Conservation (phyloP, 345 rosid species). For the Fremontodendron californicum region DNA sequence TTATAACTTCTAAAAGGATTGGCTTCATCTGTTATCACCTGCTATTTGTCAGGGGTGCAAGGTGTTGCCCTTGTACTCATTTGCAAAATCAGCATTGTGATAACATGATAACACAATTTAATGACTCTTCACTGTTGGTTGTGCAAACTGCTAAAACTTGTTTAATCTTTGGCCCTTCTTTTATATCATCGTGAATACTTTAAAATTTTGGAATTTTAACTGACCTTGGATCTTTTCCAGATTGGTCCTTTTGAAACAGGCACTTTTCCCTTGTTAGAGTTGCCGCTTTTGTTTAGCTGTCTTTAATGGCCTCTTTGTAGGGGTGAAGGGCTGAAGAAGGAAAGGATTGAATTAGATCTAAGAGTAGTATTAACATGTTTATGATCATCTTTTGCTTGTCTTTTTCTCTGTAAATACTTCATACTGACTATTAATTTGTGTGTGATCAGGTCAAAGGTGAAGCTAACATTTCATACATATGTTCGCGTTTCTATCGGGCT, state of each 20-base stretch:
- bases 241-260: background rate
- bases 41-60: background rate
- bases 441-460: slow-evolving; percentile 62
- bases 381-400: background rate
- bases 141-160: too few relatives aligned
- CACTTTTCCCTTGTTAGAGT: background rate
- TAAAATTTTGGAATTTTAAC: background rate
- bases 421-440: background rate
- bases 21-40: background rate
- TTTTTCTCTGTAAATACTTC: background rate
- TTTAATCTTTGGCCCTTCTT: background rate
- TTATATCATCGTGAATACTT: background rate
- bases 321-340: background rate
- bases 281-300: background rate
- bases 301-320: background rate
- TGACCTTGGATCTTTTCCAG: background rate
- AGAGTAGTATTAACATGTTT: background rate
- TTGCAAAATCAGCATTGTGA: background rate
- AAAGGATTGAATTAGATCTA: background rate
- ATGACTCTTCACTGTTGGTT: background rate
- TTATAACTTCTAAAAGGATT: background rate
- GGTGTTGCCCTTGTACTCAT: background rate
- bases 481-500: slow-evolving; percentile 70
- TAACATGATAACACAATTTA: background rate
- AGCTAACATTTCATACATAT: slow-evolving; percentile 60